Base-by-base conservation (phyloP, 73 alveolate species). In the Tetrahymena borealis region DNA sequence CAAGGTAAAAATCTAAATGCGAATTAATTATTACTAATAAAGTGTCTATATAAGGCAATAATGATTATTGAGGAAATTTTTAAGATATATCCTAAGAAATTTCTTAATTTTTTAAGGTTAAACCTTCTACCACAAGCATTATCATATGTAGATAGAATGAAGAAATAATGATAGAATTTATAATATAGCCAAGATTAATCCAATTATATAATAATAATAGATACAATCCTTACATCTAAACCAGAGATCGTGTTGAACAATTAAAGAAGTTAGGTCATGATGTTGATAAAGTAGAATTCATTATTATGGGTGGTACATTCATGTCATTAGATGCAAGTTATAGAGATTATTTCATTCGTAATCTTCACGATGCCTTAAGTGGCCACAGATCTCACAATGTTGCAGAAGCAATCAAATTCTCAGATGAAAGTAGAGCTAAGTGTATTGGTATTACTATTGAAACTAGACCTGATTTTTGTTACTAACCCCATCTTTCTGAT, bases 251-350 rank as follows among this genome's bases (percentile, higher is more conserved):
- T 95, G 97, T 98, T 37, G 99, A 98, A 90, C 97, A 98, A 93
- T 94, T 98, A 77, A 98, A 98, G 95, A 97, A 97, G 95, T 97
- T 98, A 40, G 99, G 99, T 8, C 99, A 98, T 94, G 99, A 98
- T 94, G 97, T 99, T 85, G 99, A 98, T 94, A 98, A 98, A 94
- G 99, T 98, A 36, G 99, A 98, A 94, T 98, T 97, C 94, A 98
- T 98, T 91, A 97, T 98, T 7, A 98, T 98, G 99, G 99, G 99
- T 31, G 99, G 99, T 31, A 98, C 99, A 32, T 98, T 98, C 94
- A 96, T 98, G 98, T 91, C 98, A 37, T 94, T 98, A 39, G 98
- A 98, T 40, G 78, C 94, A 43, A 98, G 98, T 33, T 98, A 98
- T 92, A 94, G 99, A 97, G 99, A 98, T 94, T 98, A 98, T 97